Conservation (phyloP, 1,139 yeast genomes). For the Hansenula lynferdii region DNA sequence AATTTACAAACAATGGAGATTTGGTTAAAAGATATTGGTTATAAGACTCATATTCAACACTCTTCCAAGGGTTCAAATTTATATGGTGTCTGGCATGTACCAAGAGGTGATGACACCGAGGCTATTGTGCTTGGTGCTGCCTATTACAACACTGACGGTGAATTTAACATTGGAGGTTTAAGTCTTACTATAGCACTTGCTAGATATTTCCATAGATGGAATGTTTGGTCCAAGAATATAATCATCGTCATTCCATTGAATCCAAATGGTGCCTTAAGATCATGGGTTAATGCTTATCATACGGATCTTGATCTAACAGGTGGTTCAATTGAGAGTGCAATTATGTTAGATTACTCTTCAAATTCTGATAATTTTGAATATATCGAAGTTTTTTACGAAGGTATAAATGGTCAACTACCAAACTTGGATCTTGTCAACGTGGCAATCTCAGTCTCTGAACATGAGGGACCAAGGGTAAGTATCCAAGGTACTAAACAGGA, state of each 20-base stretch:
- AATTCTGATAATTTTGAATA: slow-evolving; percentile 63
- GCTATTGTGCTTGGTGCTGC: slow-evolving; percentile 92
- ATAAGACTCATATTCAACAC: slow-evolving; percentile 52
- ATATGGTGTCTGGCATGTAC: slow-evolving; percentile 89
- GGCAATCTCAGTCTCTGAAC: slow-evolving; percentile 64
- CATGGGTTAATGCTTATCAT: slow-evolving; percentile 96
- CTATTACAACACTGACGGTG: slow-evolving; percentile 61
- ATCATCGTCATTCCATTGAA: slow-evolving; percentile 80
- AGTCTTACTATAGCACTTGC: slow-evolving; percentile 70
- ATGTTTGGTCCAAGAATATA: slow-evolving; percentile 94
- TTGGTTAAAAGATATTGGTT: slow-evolving; percentile 73
- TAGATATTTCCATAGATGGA: slow-evolving; percentile 76
- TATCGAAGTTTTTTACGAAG: slow-evolving; percentile 76
- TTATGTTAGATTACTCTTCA: slow-evolving; percentile 77
- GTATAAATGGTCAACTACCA: slow-evolving; percentile 93
- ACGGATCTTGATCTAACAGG: slow-evolving; percentile 81
- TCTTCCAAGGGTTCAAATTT: slow-evolving; percentile 51
- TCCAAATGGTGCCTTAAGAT: slow-evolving; percentile 61
- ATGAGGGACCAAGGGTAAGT: slow-evolving; percentile 68
- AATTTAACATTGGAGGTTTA: slow-evolving; percentile 73
- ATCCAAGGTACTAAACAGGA: slow-evolving; percentile 55
- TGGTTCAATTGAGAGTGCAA: slow-evolving; percentile 93
- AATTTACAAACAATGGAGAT: slow-evolving; percentile 41
- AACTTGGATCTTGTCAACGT: slow-evolving; percentile 86
- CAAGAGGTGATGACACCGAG: slow-evolving; percentile 95